Evolutionary conservation across 2,329 filamentous ascomycete species (phyloP), one percentile per base, ranked within the genome.

Genomic region (Arthroderma sp.): DNA sequence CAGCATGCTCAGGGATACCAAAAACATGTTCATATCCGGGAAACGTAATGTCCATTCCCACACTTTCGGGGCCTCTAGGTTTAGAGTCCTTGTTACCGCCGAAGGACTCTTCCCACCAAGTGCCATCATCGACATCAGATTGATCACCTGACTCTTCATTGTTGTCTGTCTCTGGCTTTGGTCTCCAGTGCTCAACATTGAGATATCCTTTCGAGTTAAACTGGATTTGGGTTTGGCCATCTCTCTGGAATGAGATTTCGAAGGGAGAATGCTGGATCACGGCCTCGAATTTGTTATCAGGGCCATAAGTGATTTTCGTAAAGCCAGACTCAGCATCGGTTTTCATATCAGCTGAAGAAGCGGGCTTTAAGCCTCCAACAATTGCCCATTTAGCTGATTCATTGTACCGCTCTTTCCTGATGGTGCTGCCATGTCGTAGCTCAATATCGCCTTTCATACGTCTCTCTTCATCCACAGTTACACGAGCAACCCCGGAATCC

Each of bases 91-190:
- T 96, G 62, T 91, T 94, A 49, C 89, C 88, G 51, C 89, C 89
- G 63, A 98, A 98, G 0, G 75, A 78, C 68, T 98, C 91, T 5
- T 98, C 91, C 91, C 91, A 98, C 86, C 87, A 95, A 3, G 88
- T 95, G 65, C 81, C 83, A 60, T 95, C 84, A 52, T 91, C 84
- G 51, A 83, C 77, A 9, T 70, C 72, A 31, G 8, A 10, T 11
- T 33, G 15, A 7, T 66, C 56, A 32, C 62, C 58, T 32, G 61
- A 50, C 36, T 64, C 49, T 30, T 63, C 59, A 5, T 42, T 41
- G 3, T 53, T 51, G 42, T 64, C 61, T 8, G 66, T 61, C 42
- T 69, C 59, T 6, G 56, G 54, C 73, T 94, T 94, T 37, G 82
- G 74, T 49, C 91, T 74, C 91, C 91, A 98, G 61, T 98, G 91